Base-by-base conservation (phyloP, 108 stramenopile genomes). In the Discostella stelligeroides region DNA sequence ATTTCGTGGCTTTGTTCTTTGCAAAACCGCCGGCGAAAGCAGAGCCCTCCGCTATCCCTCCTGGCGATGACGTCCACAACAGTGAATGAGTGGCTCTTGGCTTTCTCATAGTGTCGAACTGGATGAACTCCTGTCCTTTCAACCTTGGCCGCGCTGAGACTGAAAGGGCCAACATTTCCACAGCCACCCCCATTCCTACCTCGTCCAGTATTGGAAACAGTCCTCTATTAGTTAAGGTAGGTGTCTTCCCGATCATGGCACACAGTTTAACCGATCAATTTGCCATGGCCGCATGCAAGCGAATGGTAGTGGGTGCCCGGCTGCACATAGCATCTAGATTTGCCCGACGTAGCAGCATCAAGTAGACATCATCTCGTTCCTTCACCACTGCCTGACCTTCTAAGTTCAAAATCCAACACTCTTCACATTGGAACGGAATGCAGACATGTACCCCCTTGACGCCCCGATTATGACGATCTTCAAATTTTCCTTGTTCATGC, bases 151-250 rank as follows among this genome's bases (percentile, higher is more conserved):
- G 18, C 0, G 48, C 48, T 18, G 17, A 1, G 0, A 49, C 1
- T 1, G 48, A 49, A 1, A 1, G 3, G 48, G 4, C 18, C 6
- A 49, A 23, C 11, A 54, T n/a, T n/a, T n/a, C n/a, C n/a, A n/a
- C n/a, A n/a, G n/a, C n/a, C n/a, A n/a, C n/a, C n/a, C n/a, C n/a
- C 25, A 54, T 54, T 7, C 53, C 25, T 10, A 27, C 0, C 11
- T 29, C 5, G 25, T 54, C 53, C 18, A 3, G 39, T 51, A 34
- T 58, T 62, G 13, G 46, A 13, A 30, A 59, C n/a, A 1, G 53
- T 9, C 53, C 25, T 12, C 72, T 68, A 3, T 10, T 11, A 0
- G 77, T 30, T 4, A 73, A 58, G 1, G 76, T 10, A 2, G 53
- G 53, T 1, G 53, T 54, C 0, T 54, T 54, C 25, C 21, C 4